Evolutionary conservation across 768 basidiomycete species (phyloP).

Genomic region (Pleurotus salmoneostramineus): DNA sequence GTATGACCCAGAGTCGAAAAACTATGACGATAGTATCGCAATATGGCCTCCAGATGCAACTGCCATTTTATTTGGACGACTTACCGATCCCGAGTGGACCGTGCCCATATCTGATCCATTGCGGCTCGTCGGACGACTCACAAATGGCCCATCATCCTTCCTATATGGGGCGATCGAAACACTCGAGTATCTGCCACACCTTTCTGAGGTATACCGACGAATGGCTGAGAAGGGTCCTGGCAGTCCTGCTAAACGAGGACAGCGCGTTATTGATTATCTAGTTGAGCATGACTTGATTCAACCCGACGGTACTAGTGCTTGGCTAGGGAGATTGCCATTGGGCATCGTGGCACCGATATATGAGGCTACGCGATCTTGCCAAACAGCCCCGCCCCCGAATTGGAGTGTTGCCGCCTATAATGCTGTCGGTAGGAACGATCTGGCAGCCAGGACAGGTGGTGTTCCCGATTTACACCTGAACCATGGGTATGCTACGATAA

Average conservation of each 20-base stretch:
- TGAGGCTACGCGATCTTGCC: constrained; percentile 84
- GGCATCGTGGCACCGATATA: constrained; percentile 75
- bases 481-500: constrained; percentile 53
- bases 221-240: constrained; percentile 50
- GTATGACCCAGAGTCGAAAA: constrained; percentile 29
- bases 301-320: constrained; percentile 20
- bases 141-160: constrained; percentile 50
- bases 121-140: constrained; percentile 41
- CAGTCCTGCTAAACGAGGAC: constrained; percentile 60
- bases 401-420: constrained; percentile 72
- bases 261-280: constrained; percentile 56
- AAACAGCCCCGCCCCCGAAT: constrained; percentile 67
- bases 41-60: constrained; percentile 78
- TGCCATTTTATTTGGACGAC: constrained; percentile 55
- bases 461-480: constrained; percentile 39
- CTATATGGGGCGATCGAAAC: constrained; percentile 59
- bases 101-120: constrained; percentile 43
- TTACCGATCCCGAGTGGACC: constrained; percentile 68
- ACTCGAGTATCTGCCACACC: constrained; percentile 44
- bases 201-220: constrained; percentile 54
- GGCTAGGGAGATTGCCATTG: constrained; percentile 56
- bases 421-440: constrained; percentile 70
- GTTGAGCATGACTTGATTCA: constrained; percentile 40
- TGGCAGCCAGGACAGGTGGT: constrained; percentile 58
- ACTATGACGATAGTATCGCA: constrained; percentile 68